Evolutionary conservation across 228 moss, liverwort and hornwort genomes (phyloP).

Genomic region (Sphagnum magellanicum): DNA sequence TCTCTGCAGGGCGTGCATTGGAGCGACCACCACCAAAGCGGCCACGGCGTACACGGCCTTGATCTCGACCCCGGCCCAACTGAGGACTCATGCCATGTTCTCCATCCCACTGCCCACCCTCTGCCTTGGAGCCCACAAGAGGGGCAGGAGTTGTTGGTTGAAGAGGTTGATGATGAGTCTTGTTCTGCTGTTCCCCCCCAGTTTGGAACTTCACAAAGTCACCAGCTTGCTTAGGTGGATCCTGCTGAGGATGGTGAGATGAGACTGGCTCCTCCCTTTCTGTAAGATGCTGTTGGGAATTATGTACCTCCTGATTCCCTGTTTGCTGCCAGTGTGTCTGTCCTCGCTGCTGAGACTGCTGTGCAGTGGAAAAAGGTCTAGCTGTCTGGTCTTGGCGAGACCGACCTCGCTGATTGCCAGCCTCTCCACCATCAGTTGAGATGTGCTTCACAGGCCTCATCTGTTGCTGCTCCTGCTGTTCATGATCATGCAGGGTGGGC

Average conservation of each 20-base stretch:
- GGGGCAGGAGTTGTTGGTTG: constrained; percentile 27
- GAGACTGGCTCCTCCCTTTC: constrained; percentile 28
- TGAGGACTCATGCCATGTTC: constrained; percentile 39
- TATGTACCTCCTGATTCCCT: constrained; percentile 20
- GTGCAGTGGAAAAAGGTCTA: constrained; percentile 24
- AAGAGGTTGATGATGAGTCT: constrained; percentile 11
- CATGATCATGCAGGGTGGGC: constrained; percentile 19
- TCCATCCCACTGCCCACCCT: constrained; percentile 55
- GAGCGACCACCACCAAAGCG: constrained; percentile 53
- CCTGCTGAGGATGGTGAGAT: constrained; percentile 27
- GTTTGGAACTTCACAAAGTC: constrained; percentile 24
- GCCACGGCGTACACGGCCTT: constrained; percentile 60
- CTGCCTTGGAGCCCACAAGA: constrained; percentile 33
- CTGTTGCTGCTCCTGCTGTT: constrained; percentile 27
- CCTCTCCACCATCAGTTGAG: constrained; percentile 29
- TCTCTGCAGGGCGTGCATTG: constrained; percentile 53
- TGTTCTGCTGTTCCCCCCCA: constrained; percentile 30
- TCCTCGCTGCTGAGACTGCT: constrained; percentile 16
- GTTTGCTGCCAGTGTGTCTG: constrained; percentile 53
- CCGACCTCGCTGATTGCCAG: constrained; percentile 32
- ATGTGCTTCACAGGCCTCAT: constrained; percentile 23
- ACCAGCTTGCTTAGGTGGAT: constrained; percentile 33
- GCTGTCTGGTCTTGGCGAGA: constrained; percentile 31
- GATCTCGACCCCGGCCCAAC: constrained; percentile 50
- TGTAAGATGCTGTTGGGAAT: constrained; percentile 11